A percentile compares a stretch with the other conserved stretches of the same genome.
Evolutionary conservation across 2,329 filamentous ascomycete genomes (phyloP).

Genomic region (Ambrosiella beaveri): DNA sequence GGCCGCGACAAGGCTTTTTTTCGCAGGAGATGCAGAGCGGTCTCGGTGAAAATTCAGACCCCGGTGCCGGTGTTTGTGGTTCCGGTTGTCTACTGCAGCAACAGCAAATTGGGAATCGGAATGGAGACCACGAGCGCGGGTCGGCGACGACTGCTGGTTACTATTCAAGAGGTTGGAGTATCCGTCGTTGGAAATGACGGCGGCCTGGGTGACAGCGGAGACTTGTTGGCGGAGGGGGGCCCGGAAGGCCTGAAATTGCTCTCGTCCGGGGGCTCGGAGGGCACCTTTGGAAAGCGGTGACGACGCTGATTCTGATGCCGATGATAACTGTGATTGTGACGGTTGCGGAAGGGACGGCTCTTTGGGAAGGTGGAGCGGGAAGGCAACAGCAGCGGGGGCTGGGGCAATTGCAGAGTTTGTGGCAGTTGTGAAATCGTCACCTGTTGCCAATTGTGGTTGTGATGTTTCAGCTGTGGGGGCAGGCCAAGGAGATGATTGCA

Average conservation of each 20-base stretch:
- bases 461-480: not conserved
- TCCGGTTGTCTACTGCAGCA: not conserved
- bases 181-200: not conserved
- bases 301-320: not conserved
- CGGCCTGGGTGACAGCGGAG: not conserved
- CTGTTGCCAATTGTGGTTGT: too few relatives aligned
- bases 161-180: not conserved
- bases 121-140: not conserved
- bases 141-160: not conserved
- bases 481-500: not conserved
- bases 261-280: not conserved
- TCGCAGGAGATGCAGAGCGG: too few relatives aligned
- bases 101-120: not conserved
- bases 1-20: too few relatives aligned
- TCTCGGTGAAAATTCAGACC: not conserved
- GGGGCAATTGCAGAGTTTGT: too few relatives aligned
- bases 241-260: not conserved
- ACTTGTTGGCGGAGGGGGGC: not conserved
- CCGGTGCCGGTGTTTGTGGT: not conserved
- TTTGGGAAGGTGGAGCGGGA: too few relatives aligned
- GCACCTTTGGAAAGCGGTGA: not conserved
- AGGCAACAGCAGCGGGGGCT: too few relatives aligned
- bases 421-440: too few relatives aligned
- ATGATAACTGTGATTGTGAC: not conserved
- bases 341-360: not conserved